Conservation (phyloP, 345 rosid species). For the Lagerstroemia speciosa region DNA sequence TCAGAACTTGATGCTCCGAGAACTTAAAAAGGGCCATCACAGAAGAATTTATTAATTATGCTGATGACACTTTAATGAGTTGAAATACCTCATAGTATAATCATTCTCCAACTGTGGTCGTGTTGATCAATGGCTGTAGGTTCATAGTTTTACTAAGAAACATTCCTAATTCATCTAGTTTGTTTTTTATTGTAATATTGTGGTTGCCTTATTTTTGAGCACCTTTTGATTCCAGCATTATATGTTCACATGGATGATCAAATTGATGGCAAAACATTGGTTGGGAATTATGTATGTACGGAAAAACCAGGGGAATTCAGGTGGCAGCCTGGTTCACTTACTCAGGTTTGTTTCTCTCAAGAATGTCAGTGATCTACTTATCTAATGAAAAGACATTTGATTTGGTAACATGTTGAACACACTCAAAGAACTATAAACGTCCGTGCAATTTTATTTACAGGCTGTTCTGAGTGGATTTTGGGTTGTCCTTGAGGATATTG, state of each 20-base stretch:
- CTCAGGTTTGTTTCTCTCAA: conserved; percentile 54
- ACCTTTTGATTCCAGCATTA: conserved; percentile 13
- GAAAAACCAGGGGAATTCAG: conserved; percentile 95
- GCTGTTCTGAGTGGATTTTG: conserved; percentile 76
- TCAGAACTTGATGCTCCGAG: neutral
- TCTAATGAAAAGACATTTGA: neutral
- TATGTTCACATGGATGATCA: conserved; percentile 96
- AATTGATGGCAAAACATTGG: conserved; percentile 86
- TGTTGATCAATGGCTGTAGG: neutral
- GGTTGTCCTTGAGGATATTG: conserved; percentile 95
- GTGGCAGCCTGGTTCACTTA: conserved; percentile 97
- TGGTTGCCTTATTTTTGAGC: neutral
- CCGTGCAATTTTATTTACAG: conserved; percentile 20
- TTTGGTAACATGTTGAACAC: neutral
- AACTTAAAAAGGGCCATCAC: neutral
- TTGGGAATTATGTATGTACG: conserved; percentile 85
- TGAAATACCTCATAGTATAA: neutral
- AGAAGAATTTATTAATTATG: neutral
- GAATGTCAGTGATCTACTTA: neutral
- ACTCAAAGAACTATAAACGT: neutral
- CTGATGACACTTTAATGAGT: neutral
- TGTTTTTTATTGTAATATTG: neutral
- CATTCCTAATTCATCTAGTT: neutral
- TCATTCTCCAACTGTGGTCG: neutral
- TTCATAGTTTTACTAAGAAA: neutral